Base-by-base conservation (phyloP, 257 asterid species). In the Buddleja alternifolia region DNA sequence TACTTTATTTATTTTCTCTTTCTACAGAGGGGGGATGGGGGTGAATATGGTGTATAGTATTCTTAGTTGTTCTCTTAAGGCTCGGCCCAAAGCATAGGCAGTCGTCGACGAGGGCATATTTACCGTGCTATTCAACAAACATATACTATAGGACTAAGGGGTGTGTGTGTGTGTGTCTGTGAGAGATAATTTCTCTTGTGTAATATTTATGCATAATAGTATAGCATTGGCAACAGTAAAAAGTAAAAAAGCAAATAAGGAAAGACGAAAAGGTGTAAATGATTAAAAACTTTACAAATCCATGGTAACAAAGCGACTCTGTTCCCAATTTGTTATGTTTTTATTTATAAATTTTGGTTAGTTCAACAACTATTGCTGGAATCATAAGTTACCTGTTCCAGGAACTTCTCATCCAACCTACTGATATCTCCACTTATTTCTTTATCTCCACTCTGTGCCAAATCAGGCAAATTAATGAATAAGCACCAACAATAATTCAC, bases 381-480 rank as follows among this genome's bases (percentile, higher is more conserved):
- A 55, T 45, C 64, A 59, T 70, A 63, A 79, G 61, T 62, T 83
- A 92, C 98, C 95, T 81, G 84, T 77, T 88, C 89, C 68, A 75
- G 83, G 77, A 83, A 80, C 80, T 88, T 80, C 76, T 85, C 84
- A 55, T 80, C 83, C 78, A 90, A 70, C 60, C 62, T 80, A 78
- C 70, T 63, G 67, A 93, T 80, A 77, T 85, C 88, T 58, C 80
- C 77, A 36, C 76, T 74, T 63, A 90, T 76, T 67, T 84, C 95
- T 81, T 85, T 95, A 68, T 88, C 82, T 72, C 81, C 86, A 69
- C 72, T 55, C 84, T 83, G 90, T 69, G 78, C 71, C 65, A 81
- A 72, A 66, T 77, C 83, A 80, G 82, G 79, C 85, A 78, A 72
- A 66, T 79, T 69, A 77, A 69, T n/a, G 42, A 78, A 76, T 15